Percentiles rank a stretch among this genome's conserved stretches.
Evolutionary conservation across 1,284 basidiomycete species (phyloP).

Genomic region (Stereum hirsutum): DNA sequence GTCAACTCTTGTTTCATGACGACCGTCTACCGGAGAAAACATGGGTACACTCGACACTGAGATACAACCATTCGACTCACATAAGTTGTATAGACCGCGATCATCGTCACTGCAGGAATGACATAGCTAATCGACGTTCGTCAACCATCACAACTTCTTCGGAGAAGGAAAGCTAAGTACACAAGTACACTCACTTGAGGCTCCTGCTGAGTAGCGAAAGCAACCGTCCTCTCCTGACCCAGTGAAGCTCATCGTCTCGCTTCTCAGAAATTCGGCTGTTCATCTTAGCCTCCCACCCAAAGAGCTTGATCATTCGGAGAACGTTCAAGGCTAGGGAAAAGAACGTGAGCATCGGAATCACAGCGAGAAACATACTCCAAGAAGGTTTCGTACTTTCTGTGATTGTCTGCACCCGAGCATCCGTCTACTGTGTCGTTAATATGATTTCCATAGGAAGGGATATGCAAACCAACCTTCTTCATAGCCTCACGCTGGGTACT

Average conservation of each 20-base stretch:
- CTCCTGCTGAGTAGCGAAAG: slow-evolving; percentile 26
- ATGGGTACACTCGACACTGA: slow-evolving; percentile 2
- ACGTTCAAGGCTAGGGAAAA: slow-evolving; percentile 32
- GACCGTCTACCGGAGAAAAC: too few species aligned
- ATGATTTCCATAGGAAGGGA: neutral
- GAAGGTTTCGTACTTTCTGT: slow-evolving; percentile 33
- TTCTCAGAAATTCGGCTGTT: slow-evolving; percentile 34
- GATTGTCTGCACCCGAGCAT: slow-evolving; percentile 37
- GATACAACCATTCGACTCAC: too few species aligned
- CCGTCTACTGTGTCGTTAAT: slow-evolving; percentile 28
- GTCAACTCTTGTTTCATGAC: slow-evolving; percentile 23
- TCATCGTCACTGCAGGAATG: slow-evolving; percentile 60
- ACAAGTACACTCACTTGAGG: slow-evolving; percentile 25
- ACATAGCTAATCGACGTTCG: slow-evolving; percentile 47
- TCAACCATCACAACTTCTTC: slow-evolving; percentile 7
- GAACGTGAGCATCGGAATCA: too few species aligned
- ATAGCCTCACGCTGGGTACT: slow-evolving; percentile 20
- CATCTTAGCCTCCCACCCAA: slow-evolving; percentile 46
- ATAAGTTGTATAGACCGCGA: slow-evolving; percentile 57
- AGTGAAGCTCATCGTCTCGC: slow-evolving; percentile 46
- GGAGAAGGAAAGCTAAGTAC: neutral
- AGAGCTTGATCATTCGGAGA: slow-evolving; percentile 50
- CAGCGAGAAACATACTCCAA: too few species aligned
- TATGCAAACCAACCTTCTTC: slow-evolving; percentile 20
- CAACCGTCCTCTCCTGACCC: slow-evolving; percentile 32